Conservation (phyloP, 805 yeast genomes). For the Dipodascus geniculatus region DNA sequence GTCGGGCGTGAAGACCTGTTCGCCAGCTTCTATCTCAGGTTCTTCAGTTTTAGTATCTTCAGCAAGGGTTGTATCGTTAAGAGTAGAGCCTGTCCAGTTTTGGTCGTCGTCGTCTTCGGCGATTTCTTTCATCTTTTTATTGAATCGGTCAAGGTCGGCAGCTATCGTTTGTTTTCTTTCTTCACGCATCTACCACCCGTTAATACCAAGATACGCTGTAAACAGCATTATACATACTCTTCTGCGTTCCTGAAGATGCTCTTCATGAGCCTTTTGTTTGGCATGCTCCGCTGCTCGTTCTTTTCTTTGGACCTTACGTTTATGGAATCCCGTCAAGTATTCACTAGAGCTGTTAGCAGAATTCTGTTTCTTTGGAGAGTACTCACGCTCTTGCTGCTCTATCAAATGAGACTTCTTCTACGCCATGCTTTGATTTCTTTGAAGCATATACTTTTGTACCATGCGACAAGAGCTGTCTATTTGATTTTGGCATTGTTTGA, state of each 20-base stretch:
- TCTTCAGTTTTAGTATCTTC: conserved; percentile 1
- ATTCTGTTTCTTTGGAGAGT: neutral
- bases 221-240: conserved; percentile 16
- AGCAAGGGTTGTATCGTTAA: conserved; percentile 8
- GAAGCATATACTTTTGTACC: conserved; percentile 71
- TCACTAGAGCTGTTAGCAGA: conserved; percentile 31
- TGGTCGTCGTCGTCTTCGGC: conserved; percentile 21
- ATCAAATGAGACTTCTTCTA: conserved; percentile 79
- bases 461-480: conserved; percentile 75
- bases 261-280: conserved; percentile 66
- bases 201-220: too few relatives aligned
- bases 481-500: conserved; percentile 20
- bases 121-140: conserved; percentile 33
- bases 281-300: conserved; percentile 70
- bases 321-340: conserved; percentile 89
- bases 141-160: conserved; percentile 47
- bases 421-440: conserved; percentile 49
- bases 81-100: conserved; percentile 17
- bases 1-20: conserved; percentile 38
- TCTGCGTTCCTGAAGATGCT: conserved; percentile 65
- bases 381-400: conserved; percentile 50
- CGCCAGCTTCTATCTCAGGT: conserved; percentile 18
- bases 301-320: conserved; percentile 78
- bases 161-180: conserved; percentile 59
- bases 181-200: conserved; percentile 40